Evolutionary conservation across 2,329 filamentous ascomycete genomes (phyloP).

Genomic region (Paecilomyces dactylethromorphus): DNA sequence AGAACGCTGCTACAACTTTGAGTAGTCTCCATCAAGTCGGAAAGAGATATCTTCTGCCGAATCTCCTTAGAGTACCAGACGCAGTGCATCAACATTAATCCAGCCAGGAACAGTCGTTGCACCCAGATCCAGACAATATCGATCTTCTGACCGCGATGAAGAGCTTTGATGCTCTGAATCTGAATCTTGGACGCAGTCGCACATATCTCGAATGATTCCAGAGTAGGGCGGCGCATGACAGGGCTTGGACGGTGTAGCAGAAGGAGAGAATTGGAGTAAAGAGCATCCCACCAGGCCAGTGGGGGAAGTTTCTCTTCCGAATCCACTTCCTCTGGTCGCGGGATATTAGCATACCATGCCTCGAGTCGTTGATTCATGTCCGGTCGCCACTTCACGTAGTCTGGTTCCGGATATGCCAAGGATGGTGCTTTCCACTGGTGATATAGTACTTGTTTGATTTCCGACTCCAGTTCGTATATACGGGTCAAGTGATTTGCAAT

Average conservation of each 20-base stretch:
- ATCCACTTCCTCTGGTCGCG: slow-evolving; percentile 15
- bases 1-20: slow-evolving; percentile 18
- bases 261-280: slow-evolving; percentile 23
- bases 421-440: slow-evolving; percentile 16
- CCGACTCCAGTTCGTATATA: slow-evolving; percentile 25
- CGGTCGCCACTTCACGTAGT: slow-evolving; percentile 19
- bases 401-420: slow-evolving; percentile 21
- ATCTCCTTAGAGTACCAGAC: slow-evolving; percentile 27
- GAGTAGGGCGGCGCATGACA: slow-evolving; percentile 11
- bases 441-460: slow-evolving; percentile 28
- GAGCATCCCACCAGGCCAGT: slow-evolving; percentile 23
- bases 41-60: slow-evolving; percentile 14
- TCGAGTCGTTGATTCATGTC: slow-evolving; percentile 24
- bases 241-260: slow-evolving; percentile 25
- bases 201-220: slow-evolving; percentile 16
- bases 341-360: slow-evolving; percentile 24
- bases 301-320: slow-evolving; percentile 21
- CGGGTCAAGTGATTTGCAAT: slow-evolving; percentile 22
- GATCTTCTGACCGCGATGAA: slow-evolving; percentile 24
- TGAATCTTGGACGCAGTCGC: slow-evolving; percentile 20
- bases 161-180: slow-evolving; percentile 20
- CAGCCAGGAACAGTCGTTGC: slow-evolving; percentile 28
- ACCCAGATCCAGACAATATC: slow-evolving; percentile 26
- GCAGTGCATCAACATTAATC: slow-evolving; percentile 22
- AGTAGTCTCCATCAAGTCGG: slow-evolving; percentile 16